These are phyloP conservation scores for Penicillium sp. DNA, from an alignment of 2,329 filamentous ascomycete genomes.

Conservation along the genomic window DNA sequence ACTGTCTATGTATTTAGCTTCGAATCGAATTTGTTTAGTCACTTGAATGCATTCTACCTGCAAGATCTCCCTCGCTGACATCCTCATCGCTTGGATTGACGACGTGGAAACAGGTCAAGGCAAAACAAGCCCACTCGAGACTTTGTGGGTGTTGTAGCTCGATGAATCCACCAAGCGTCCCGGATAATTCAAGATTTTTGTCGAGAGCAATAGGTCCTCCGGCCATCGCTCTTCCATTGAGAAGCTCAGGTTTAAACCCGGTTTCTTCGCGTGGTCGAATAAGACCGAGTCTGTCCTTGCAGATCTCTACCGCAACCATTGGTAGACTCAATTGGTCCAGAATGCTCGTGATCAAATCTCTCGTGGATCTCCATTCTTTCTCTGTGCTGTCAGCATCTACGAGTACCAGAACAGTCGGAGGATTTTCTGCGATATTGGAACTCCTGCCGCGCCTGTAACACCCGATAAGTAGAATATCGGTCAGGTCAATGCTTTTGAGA, in stretches of 20 bases:
- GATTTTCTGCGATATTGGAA: background rate
- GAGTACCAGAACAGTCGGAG: constrained; percentile 2
- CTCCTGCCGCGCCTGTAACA: constrained; percentile 3
- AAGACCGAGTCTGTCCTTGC: background rate
- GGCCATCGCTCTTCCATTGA: too few relatives aligned
- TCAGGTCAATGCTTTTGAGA: background rate
- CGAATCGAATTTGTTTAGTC: too few relatives aligned
- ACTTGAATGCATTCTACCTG: too few relatives aligned
- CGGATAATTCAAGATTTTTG: background rate
- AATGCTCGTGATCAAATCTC: constrained; percentile 2
- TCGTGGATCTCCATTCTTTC: background rate
- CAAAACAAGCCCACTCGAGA: too few relatives aligned
- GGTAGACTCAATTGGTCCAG: background rate
- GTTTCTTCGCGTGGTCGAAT: too few relatives aligned
- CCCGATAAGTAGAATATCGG: background rate
- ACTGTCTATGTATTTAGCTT: too few relatives aligned
- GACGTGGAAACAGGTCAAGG: too few relatives aligned
- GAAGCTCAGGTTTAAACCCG: too few relatives aligned
- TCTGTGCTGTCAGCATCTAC: background rate
- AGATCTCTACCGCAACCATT: constrained; percentile 3
- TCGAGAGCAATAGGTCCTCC: background rate
- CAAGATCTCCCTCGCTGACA: too few relatives aligned
- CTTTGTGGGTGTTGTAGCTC: too few relatives aligned
- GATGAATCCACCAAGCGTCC: background rate
- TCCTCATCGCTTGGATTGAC: too few relatives aligned